Evolutionary conservation across 2,329 filamentous ascomycete genomes (phyloP).

Genomic region (Lomentospora prolificans): DNA sequence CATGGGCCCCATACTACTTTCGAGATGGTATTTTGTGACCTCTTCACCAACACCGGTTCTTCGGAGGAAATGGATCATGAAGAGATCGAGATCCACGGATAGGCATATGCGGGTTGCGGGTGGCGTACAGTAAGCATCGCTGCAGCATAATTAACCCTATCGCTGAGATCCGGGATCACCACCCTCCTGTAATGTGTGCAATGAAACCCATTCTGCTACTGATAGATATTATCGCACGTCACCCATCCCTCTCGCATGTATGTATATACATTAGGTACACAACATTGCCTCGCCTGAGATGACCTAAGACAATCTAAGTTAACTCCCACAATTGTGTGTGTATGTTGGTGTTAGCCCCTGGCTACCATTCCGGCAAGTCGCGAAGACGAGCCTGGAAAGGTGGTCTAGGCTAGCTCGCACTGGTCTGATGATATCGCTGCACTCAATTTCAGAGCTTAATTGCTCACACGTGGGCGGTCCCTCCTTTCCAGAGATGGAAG

Average conservation of each 20-base stretch:
- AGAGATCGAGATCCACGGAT: not conserved
- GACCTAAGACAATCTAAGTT: no score
- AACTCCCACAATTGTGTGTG: no score
- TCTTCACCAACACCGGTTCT: not conserved
- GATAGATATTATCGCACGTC: not conserved
- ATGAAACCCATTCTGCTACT: not conserved
- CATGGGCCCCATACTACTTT: no score
- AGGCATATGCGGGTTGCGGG: not conserved
- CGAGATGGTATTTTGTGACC: no score
- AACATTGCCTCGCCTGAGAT: not conserved
- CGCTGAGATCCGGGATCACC: not conserved
- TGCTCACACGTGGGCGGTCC: not conserved
- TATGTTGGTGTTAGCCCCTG: not conserved
- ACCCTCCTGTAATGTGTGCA: not conserved
- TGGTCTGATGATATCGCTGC: not conserved
- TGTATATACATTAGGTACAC: not conserved
- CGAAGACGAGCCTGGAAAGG: not conserved
- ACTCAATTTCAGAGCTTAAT: not conserved
- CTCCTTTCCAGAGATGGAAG: not conserved
- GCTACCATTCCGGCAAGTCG: no score
- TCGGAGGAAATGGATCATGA: not conserved
- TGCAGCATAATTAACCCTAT: not conserved
- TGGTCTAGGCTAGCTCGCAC: not conserved
- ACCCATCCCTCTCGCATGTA: not conserved
- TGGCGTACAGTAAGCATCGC: not conserved